A percentile compares a stretch with the other conserved stretches of the same genome.
phyloP scores from a whole-genome alignment of 805 yeast species.

The Wickerhamiella parazyma region DNA sequence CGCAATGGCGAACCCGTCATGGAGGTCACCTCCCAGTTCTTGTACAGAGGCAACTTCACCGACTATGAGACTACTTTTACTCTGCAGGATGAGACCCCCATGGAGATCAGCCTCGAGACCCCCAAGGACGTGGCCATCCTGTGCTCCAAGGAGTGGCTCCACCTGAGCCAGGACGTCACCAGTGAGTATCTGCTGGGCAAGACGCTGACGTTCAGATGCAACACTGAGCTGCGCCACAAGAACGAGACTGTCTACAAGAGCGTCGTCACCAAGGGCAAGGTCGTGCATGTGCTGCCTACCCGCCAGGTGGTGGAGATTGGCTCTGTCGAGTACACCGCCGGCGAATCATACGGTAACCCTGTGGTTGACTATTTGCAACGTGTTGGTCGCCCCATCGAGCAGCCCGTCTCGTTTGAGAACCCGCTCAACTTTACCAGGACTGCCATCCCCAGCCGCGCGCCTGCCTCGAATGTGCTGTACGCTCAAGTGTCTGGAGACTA shows the following conservation, averaged over 20 bases:
- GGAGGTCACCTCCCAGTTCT: constrained; percentile 91
- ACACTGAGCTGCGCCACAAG: constrained; percentile 72
- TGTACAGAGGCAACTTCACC: constrained; percentile 82
- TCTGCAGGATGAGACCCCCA: constrained; percentile 75
- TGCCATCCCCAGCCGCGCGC: constrained; percentile 45
- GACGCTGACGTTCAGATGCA: constrained; percentile 77
- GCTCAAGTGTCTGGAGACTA: constrained; percentile 96
- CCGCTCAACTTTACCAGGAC: constrained; percentile 66
- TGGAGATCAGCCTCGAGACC: constrained; percentile 55
- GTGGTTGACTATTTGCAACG: constrained; percentile 86
- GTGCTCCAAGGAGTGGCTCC: constrained; percentile 96
- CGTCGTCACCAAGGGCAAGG: constrained; percentile 74
- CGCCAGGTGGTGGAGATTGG: constrained; percentile 80
- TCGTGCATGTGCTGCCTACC: constrained; percentile 78
- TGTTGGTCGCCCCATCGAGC: constrained; percentile 87
- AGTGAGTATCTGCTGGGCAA: constrained; percentile 60
- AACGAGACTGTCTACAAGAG: constrained; percentile 60
- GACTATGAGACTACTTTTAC: constrained; percentile 91
- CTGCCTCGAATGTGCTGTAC: constrained; percentile 91
- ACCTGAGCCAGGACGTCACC: constrained; percentile 40
- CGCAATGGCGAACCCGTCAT: constrained; percentile 68
- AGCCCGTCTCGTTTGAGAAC: constrained; percentile 80
- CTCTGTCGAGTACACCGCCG: constrained; percentile 74
- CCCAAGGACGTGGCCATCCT: constrained; percentile 87
- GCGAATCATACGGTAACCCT: constrained; percentile 92